These are phyloP conservation scores for Pseudopithomyces chartarum DNA, from an alignment of 2,329 filamentous ascomycete species.

Conservation along the genomic window DNA sequence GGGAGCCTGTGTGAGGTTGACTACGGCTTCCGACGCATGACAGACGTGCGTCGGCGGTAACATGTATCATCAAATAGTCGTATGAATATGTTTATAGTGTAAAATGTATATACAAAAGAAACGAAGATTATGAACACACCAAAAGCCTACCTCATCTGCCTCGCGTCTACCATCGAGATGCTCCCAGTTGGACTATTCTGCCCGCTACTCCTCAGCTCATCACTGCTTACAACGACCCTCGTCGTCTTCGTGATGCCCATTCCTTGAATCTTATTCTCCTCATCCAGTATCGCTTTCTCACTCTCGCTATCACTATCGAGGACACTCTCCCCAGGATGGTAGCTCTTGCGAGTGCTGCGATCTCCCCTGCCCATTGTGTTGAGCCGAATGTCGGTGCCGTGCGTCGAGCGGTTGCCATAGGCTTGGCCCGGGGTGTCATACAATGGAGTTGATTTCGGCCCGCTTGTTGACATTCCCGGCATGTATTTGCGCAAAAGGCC, in stretches of 20 bases:
- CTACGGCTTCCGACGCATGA: no score
- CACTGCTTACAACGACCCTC: conserved; percentile 20
- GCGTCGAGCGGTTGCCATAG: conserved; percentile 15
- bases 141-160: neutral
- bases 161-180: neutral
- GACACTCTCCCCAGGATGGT: conserved; percentile 22
- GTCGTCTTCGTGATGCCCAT: conserved; percentile 31
- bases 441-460: conserved; percentile 15
- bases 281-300: conserved; percentile 31
- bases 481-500: conserved; percentile 22
- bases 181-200: neutral
- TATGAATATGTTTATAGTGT: neutral
- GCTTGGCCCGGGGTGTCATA: conserved; percentile 17
- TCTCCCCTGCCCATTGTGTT: conserved; percentile 17
- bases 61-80: no score
- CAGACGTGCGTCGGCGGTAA: no score
- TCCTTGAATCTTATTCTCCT: conserved; percentile 19
- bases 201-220: conserved; percentile 4
- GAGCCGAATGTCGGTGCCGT: conserved; percentile 16
- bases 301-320: conserved; percentile 32
- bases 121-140: neutral
- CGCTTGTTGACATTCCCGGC: conserved; percentile 13
- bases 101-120: neutral
- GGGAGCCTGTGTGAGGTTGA: no score
- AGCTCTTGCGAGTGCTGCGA: conserved; percentile 6